Conservation (phyloP, 208 protist genomes). For the Trypanosoma cruzi region DNA sequence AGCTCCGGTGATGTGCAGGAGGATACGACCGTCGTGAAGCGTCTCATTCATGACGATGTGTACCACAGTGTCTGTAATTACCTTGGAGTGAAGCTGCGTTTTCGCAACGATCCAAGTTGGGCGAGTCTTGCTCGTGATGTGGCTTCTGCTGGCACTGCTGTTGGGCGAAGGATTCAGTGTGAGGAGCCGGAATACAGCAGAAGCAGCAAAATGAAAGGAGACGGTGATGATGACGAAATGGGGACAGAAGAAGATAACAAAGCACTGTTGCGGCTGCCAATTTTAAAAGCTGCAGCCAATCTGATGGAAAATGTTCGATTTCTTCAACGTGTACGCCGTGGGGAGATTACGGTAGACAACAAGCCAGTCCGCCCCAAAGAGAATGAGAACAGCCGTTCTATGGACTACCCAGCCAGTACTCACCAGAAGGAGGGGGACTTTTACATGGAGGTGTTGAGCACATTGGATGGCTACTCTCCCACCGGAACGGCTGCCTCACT, state of each 20-base stretch:
- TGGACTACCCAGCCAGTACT: conserved; percentile 34
- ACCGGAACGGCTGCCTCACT: conserved; percentile 44
- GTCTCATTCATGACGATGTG: conserved; percentile 52
- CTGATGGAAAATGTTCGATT: conserved; percentile 63
- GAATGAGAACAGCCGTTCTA: background rate
- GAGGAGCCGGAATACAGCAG: background rate
- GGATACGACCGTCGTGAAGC: conserved; percentile 27
- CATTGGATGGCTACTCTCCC: conserved; percentile 47
- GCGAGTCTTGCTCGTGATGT: conserved; percentile 71
- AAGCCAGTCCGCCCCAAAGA: conserved; percentile 2
- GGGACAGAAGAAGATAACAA: conserved; percentile 23
- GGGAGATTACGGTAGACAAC: conserved; percentile 19
- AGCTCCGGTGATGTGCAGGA: conserved; percentile 21
- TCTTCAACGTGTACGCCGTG: conserved; percentile 41
- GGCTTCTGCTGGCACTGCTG: conserved; percentile 12
- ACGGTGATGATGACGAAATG: background rate
- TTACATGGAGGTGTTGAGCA: conserved; percentile 50
- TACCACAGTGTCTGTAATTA: conserved; percentile 56
- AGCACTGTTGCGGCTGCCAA: conserved; percentile 40
- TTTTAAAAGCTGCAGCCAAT: conserved; percentile 44
- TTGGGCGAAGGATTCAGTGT: background rate
- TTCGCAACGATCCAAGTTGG: conserved; percentile 67
- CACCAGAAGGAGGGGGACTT: conserved; percentile 34
- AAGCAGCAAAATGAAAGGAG: background rate
- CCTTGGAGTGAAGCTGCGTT: conserved; percentile 39